Evolutionary conservation across 1,284 basidiomycete species (phyloP), one percentile per base, ranked within the genome.

Genomic region (Sanghuangporus sanghuang): DNA sequence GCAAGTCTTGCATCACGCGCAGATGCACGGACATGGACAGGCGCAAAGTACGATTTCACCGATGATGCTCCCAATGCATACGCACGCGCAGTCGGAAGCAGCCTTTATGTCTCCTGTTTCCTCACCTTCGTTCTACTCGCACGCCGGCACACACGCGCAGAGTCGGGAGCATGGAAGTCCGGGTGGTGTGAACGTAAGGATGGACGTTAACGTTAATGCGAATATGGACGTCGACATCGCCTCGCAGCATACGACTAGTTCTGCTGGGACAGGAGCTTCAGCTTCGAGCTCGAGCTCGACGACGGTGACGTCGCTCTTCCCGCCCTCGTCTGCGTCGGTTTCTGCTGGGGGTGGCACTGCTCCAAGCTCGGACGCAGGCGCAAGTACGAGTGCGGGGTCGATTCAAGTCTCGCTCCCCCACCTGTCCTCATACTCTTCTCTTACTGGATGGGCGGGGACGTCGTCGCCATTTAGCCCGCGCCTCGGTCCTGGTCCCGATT

Each of bases 391-490:
- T 57, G 55, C 8, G 55, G 32, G 6, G 12, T 21, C 18, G 53
- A 35, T 5, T 38, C 14, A 36, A 16, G 23, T 27, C 40, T 16
- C 7, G 2, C n/a, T 38, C 11, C 50, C 62, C 42, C 57, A 60
- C n/a, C n/a, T 66, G 6, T 63, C 61, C n/a, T 58, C 55, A 7
- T 66, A 66, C 21, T 66, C 64, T 3, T 56, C 64, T 6, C 53
- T 66, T n/a, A 56, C 57, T 7, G 64, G 56, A 9, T 66, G 64
- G 64, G 64, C 64, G 9, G 64, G 62, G 0, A 7, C 56, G 16
- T 11, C 50, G 21, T 27, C 50, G 8, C 21, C 50, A 3, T 35
- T 52, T 14, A 12, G 3, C n/a, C 42, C 42, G 42, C 12, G 42
- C 23, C 23, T 23, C 23, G 23, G 23, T 44, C 42, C 42, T 4